Percentiles rank a stretch among this genome's conserved stretches.
Conservation (phyloP, 768 basidiomycete genomes). For the Austroboletus eburneus region DNA sequence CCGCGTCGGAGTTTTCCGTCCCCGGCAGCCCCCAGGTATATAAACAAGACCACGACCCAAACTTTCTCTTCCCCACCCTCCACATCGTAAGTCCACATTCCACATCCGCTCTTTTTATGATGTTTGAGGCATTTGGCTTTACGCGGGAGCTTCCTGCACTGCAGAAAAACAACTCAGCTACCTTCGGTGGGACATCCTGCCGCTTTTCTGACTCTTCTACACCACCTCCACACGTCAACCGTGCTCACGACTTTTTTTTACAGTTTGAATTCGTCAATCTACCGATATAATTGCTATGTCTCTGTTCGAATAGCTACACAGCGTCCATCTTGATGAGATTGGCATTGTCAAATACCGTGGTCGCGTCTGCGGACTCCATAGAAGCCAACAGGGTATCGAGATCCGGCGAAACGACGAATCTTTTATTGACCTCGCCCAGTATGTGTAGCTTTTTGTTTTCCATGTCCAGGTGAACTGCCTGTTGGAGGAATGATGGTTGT, state of each 20-base stretch:
- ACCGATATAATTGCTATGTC: no score
- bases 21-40: conserved; percentile 17
- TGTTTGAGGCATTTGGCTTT: conserved; percentile 97
- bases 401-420: conserved; percentile 82
- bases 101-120: conserved; percentile 38
- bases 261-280: no score
- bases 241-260: no score
- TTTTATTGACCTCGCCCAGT: conserved; percentile 83
- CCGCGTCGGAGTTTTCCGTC: conserved; percentile 29
- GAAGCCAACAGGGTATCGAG: conserved; percentile 68
- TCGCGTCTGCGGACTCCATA: conserved; percentile 52
- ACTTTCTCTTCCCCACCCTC: conserved; percentile 3
- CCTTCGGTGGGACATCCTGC: conserved; percentile 59
- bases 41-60: conserved; percentile 5
- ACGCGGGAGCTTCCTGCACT: conserved; percentile 63
- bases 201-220: conserved; percentile 40
- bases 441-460: conserved; percentile 57
- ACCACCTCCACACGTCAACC: conserved; percentile 7
- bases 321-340: conserved; percentile 54
- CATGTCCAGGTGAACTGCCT: conserved; percentile 71
- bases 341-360: conserved; percentile 38
- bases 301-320: conserved; percentile 1
- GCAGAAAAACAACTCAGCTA: conserved; percentile 89
- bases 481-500: conserved; percentile 84
- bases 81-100: conserved; percentile 20